Conservation (phyloP, 805 yeast species). For the Candida wancherniae region DNA sequence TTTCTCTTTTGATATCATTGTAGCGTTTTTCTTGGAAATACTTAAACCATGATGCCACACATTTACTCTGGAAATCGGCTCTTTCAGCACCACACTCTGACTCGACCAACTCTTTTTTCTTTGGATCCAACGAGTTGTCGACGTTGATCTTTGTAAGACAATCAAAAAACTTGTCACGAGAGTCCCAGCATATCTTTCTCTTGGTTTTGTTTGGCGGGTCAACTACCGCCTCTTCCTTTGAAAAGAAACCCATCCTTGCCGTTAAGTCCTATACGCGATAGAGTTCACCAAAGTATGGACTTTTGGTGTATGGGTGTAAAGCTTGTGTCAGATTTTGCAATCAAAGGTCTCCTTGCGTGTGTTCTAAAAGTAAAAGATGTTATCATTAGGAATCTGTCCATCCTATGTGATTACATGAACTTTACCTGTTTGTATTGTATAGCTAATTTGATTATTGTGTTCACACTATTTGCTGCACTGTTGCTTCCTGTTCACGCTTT, state of each 20-base stretch:
- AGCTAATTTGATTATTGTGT: no score
- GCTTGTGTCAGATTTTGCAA: not conserved
- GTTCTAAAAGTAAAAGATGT: not conserved
- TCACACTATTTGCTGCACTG: no score
- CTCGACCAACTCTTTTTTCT: slow-evolving; percentile 42
- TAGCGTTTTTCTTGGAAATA: slow-evolving; percentile 89
- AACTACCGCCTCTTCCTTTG: slow-evolving; percentile 30
- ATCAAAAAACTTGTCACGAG: slow-evolving; percentile 70
- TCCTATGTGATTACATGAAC: no score
- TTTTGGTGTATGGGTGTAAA: slow-evolving; percentile 8
- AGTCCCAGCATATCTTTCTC: slow-evolving; percentile 83
- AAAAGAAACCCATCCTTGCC: slow-evolving; percentile 48
- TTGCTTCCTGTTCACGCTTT: no score
- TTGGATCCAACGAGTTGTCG: slow-evolving; percentile 62
- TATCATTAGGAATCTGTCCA: no score
- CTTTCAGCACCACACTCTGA: slow-evolving; percentile 54
- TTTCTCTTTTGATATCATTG: slow-evolving; percentile 65
- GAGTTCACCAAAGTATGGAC: not conserved
- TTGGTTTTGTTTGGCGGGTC: slow-evolving; percentile 58
- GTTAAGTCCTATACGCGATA: slow-evolving; percentile 1
- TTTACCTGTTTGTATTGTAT: no score
- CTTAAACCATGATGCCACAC: slow-evolving; percentile 82
- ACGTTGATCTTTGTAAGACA: slow-evolving; percentile 70
- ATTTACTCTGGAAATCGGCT: slow-evolving; percentile 59
- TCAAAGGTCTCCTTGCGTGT: no score